Conservation (phyloP, 192 early-diverging fungal genomes). For the Gonapodya prolifera region DNA sequence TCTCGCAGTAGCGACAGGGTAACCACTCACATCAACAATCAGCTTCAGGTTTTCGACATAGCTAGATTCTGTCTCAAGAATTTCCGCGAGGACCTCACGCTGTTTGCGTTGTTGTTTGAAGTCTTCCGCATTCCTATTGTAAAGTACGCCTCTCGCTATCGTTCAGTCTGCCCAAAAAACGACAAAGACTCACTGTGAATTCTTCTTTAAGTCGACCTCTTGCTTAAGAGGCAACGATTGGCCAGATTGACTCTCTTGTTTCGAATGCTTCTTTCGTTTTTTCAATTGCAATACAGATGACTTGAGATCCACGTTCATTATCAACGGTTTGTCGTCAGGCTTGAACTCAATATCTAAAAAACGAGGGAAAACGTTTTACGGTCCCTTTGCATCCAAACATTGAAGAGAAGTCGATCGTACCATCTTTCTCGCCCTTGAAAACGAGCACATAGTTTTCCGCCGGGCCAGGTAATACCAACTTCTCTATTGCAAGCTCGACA, state of each 20-base stretch:
- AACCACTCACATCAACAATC: conserved; percentile 15
- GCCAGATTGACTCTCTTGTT: neutral
- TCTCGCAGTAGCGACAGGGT: neutral
- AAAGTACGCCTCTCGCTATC: too few relatives aligned
- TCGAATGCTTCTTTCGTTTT: neutral
- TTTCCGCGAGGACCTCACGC: conserved; percentile 21
- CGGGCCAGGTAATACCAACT: neutral
- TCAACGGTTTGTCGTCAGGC: neutral
- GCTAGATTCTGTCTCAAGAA: conserved; percentile 12
- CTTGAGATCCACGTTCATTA: neutral
- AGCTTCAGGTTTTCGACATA: conserved; percentile 15
- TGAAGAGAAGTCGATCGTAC: too few relatives aligned
- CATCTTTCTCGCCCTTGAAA: neutral
- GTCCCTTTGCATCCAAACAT: too few relatives aligned
- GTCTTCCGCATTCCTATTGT: too few relatives aligned
- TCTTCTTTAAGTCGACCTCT: neutral
- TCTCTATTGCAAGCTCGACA: neutral
- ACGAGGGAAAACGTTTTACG: too few relatives aligned
- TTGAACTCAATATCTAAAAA: neutral
- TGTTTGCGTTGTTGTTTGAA: conserved; percentile 15
- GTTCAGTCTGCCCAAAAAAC: too few relatives aligned
- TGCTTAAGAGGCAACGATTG: neutral
- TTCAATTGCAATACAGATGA: neutral
- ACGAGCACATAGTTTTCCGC: neutral
- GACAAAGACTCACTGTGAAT: neutral